Percentiles rank a stretch among this genome's conserved stretches.
phyloP scores from a whole-genome alignment of 495 filamentous ascomycete species.

The Penicillium chermesinum region DNA sequence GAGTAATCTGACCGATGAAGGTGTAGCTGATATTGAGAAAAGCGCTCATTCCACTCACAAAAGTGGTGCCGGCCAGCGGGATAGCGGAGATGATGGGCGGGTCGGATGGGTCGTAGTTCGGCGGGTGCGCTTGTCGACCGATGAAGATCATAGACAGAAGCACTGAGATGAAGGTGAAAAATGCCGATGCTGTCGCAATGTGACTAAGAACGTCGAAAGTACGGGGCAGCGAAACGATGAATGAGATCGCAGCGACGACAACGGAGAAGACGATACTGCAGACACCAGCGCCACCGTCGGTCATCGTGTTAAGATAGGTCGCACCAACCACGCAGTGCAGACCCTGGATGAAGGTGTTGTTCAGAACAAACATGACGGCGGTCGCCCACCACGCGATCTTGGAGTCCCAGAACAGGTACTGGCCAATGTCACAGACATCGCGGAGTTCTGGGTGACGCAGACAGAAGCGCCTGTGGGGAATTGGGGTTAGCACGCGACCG shows the following conservation, averaged over 20 bases:
- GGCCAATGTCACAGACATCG: slow-evolving; percentile 87
- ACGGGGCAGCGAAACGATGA: slow-evolving; percentile 69
- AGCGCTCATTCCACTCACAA: slow-evolving; percentile 71
- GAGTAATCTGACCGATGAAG: slow-evolving; percentile 88
- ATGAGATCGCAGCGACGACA: slow-evolving; percentile 65
- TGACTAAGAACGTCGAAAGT: slow-evolving; percentile 76
- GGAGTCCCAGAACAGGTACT: slow-evolving; percentile 78
- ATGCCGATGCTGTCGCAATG: slow-evolving; percentile 66
- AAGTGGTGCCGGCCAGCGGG: slow-evolving; percentile 66
- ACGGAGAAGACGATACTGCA: slow-evolving; percentile 72
- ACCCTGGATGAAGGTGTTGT: slow-evolving; percentile 86
- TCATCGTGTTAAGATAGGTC: slow-evolving; percentile 83
- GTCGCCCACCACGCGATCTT: slow-evolving; percentile 78
- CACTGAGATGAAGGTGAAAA: slow-evolving; percentile 84
- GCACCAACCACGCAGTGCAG: slow-evolving; percentile 75
- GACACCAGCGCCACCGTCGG: slow-evolving; percentile 48
- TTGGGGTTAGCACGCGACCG: neutral
- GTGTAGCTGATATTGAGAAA: slow-evolving; percentile 91
- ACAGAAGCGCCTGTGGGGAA: slow-evolving; percentile 65
- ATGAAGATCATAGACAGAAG: slow-evolving; percentile 74
- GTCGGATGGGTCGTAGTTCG: slow-evolving; percentile 52
- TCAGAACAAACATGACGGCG: slow-evolving; percentile 81
- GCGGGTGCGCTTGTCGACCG: slow-evolving; percentile 64
- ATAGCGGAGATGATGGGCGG: slow-evolving; percentile 58
- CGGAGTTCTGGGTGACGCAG: slow-evolving; percentile 79